Evolutionary conservation across 495 filamentous ascomycete genomes (phyloP), one percentile per base, ranked within the genome.

Genomic region (Hyaloscypha variabilis): DNA sequence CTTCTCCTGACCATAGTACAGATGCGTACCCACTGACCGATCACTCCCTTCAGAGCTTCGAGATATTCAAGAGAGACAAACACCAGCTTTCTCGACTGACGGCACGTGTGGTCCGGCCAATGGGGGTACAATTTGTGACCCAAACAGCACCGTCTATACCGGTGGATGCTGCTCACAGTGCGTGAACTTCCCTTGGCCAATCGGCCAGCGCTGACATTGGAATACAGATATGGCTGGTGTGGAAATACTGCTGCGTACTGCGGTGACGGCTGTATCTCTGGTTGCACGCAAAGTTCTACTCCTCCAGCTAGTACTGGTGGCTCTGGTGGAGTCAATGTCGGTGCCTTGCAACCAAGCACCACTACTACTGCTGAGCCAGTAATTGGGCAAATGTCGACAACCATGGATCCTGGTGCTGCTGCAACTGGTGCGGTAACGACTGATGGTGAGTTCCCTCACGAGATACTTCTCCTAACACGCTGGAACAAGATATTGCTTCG

Each of bases 41-140:
- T 46, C 8, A 4, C 39, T 46, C 1, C 3, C 6, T 11, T 3
- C 0, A 46, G 39, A 14, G 11, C 39, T 46, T 46, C 17, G 4
- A 46, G 11, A 46, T 10, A 17, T 46, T 17, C 39, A 46, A 19
- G 39, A 42, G 8, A 59, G 69, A 64, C 62, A 66, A 2, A 42
- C 64, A 3, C 63, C 67, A 39, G 49, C 39, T 26, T 71, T 63
- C 21, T 68, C 77, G 13, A 76, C 71, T 10, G 74, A 85, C 70
- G 82, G 82, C 21, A 77, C 74, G 46, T 85, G 82, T 62, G 82
- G 82, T 61, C 74, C 75, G 24, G 68, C 58, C 5, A 76, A 81
- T 67, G 77, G 76, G 29, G 74, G 72, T 26, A 80, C 78, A 14
- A 67, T 81, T n/a, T 85, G 82, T 65, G 79, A 82, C 24, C 65